Evolutionary conservation across 345 rosid genomes (phyloP), one percentile per base, ranked within the genome.

Genomic region (Citrus sp.): DNA sequence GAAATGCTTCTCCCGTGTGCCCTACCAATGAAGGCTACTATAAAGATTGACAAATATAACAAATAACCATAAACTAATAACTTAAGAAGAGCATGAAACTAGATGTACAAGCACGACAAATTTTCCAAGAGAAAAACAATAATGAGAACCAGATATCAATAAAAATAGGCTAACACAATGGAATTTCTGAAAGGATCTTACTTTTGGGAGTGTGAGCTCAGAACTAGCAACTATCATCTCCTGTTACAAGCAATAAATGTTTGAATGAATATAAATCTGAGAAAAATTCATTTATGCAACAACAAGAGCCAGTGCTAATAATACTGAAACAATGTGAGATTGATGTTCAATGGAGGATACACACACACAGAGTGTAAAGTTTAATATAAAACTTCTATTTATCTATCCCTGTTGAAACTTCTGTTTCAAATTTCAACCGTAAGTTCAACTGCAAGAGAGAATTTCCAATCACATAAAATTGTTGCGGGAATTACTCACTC

Each of bases 151-250:
- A 65, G 77, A n/a, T 71, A 54, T 46, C 19, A 25, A 67, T 35
- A 76, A 59, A 76, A 64, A 54, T 25, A 19, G 64, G 49, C 77
- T 56, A 13, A 78, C n/a, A 56, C 10, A 38, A 72, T 58, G 64
- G 54, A 75, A 62, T 34, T 54, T 40, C 67, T 30, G 25, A 73
- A 40, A 40, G 71, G 25, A 30, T 68, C 88, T 82, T 88, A 95
- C 98, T 61, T 86, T 88, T 46, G 85, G 86, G 69, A 79, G 87
- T 61, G 87, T 76, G 86, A 66, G 84, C 76, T 90, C 90, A 34
- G 93, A 82, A 83, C 98, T 90, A 71, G 97, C 97, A 56, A 90
- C 86, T 78, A 95, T 92, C 98, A 95, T 92, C 76, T 92, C 98
- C 98, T 95, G 95, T 73, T 72, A 78, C 75, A 77, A 82, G 46